Evolutionary conservation across 2,329 filamentous ascomycete genomes (phyloP).

Genomic region (Seiridium cupressi): DNA sequence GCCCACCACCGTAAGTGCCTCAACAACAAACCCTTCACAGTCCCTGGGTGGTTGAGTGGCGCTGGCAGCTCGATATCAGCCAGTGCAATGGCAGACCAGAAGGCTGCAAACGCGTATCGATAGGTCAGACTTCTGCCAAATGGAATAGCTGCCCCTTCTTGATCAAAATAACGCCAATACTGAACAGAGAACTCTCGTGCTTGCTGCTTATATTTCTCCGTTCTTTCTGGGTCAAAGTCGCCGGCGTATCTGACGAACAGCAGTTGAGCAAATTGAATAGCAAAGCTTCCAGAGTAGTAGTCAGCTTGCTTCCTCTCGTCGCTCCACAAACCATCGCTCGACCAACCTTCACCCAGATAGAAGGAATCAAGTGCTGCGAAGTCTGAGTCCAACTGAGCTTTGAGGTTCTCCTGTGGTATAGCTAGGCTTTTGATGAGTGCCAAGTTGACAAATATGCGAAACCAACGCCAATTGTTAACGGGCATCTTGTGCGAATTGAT

Average conservation of each 20-base stretch:
- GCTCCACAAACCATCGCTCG: conserved; percentile 44
- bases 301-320: conserved; percentile 39
- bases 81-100: conserved; percentile 44
- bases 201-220: conserved; percentile 31
- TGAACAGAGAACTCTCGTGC: conserved; percentile 38
- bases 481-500: conserved; percentile 46
- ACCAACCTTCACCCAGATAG: conserved; percentile 44
- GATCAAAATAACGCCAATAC: conserved; percentile 49
- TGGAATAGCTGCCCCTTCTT: conserved; percentile 47
- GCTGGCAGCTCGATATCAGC: conserved; percentile 36
- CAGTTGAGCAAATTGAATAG: conserved; percentile 50
- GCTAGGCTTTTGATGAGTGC: conserved; percentile 41
- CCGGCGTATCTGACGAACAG: conserved; percentile 41
- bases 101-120: conserved; percentile 47
- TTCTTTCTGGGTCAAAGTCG: conserved; percentile 37
- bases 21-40: conserved; percentile 46
- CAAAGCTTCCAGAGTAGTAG: conserved; percentile 54
- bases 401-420: conserved; percentile 29
- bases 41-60: conserved; percentile 34
- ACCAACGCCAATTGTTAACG: conserved; percentile 51
- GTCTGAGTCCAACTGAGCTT: conserved; percentile 37
- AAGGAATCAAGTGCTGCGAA: conserved; percentile 42
- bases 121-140: conserved; percentile 52
- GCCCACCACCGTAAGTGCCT: conserved; percentile 52
- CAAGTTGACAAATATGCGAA: conserved; percentile 48